Evolutionary conservation across 352 stramenopile genomes (phyloP), one percentile per base, ranked within the genome.

Genomic region (Blastocystis sp.): DNA sequence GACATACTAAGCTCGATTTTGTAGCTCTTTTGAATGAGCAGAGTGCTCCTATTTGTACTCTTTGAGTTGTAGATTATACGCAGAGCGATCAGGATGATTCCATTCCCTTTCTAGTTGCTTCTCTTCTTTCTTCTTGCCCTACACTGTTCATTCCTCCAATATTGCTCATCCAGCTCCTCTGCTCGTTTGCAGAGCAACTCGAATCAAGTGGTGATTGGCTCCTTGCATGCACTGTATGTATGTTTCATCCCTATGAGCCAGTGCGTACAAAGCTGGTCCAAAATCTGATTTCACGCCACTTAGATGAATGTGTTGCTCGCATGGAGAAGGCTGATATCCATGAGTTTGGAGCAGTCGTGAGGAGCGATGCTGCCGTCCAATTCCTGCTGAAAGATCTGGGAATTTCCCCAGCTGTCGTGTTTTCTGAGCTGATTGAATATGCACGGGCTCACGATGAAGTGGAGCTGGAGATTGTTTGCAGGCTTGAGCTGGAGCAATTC

Each of bases 241-340:
- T 81, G 70, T 81, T 81, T 56, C 41, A 81, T 81, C 70, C 70
- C 11, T 59, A 81, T 18, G 55, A 63, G 16, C 20, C 24, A 50
- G 55, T 64, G 50, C 70, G 70, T 37, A 64, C 50, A 20, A 63
- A 59, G 34, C 30, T 81, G 18, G 70, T 81, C 13, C 50, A 41
- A 4, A 13, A 64, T 6, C n/a, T 81, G 39, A 81, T 81, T 43
- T 30, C 64, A 0, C 37, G 64, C 9, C 34, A 39, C 26, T 4
- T 70, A 43, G 13, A 45, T 24, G 62, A 45, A 34, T 16, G 11
- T 11, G 16, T 70, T 16, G n/a, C 13, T 26, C 13, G 11, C 24
- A 24, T 43, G 16, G 62, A 34, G 11, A 24, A 34, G 11, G 11
- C 16, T 34, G 30, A 70, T 2, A 34, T 70, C 16, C 30, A 18